Conservation (phyloP, 768 basidiomycete species). For the Podaxis mareebaensis region DNA sequence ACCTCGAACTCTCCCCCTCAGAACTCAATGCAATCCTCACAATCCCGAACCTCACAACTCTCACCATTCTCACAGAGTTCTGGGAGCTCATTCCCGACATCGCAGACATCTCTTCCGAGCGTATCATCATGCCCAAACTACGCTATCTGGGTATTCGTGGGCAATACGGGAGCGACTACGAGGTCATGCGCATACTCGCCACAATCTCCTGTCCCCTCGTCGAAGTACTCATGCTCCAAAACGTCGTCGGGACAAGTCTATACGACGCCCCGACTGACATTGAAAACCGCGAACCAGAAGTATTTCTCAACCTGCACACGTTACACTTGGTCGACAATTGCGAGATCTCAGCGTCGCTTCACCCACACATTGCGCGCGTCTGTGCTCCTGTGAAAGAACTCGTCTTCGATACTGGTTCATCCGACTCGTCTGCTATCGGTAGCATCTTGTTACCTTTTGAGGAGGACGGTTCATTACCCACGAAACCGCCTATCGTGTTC, state of each 20-base stretch:
- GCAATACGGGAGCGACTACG: constrained; percentile 14
- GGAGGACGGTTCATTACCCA: neutral
- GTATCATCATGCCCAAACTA: constrained; percentile 12
- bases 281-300: constrained; percentile 4
- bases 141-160: constrained; percentile 14
- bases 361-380: neutral
- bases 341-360: constrained; percentile 9
- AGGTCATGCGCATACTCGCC: constrained; percentile 14
- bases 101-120: constrained; percentile 4
- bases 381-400: constrained; percentile 3
- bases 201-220: constrained; percentile 9
- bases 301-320: constrained; percentile 3
- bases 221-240: constrained; percentile 14
- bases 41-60: constrained; percentile 13
- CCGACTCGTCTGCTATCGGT: constrained; percentile 11
- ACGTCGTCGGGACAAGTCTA: constrained; percentile 8
- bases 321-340: constrained; percentile 8
- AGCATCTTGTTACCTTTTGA: constrained; percentile 11
- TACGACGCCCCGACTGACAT: constrained; percentile 11
- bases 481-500: constrained; percentile 8
- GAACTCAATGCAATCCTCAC: constrained; percentile 9
- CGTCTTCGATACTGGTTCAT: constrained; percentile 13
- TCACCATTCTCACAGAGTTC: constrained; percentile 16
- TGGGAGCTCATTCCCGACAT: constrained; percentile 16
- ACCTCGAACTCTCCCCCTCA: constrained; percentile 13